Conservation (phyloP, 2,329 filamentous ascomycete species). For the Botrytis aclada region DNA sequence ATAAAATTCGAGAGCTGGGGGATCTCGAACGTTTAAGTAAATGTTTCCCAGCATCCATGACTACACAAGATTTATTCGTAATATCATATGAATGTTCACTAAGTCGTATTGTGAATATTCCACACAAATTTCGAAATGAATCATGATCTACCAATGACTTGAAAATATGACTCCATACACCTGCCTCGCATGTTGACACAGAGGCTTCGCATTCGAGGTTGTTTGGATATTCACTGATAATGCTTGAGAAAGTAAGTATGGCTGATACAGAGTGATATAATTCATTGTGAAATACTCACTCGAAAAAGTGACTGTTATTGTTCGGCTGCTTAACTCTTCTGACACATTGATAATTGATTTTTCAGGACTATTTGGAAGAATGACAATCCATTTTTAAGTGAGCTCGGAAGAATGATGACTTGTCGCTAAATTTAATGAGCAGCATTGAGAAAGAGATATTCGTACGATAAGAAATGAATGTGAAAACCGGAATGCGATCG, state of each 20-base stretch:
- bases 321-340: background rate
- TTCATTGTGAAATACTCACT: background rate
- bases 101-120: background rate
- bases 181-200: background rate
- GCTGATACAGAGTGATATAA: background rate
- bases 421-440: too few species aligned
- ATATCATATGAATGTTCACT: background rate
- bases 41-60: background rate
- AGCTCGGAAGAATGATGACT: too few species aligned
- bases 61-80: too few species aligned
- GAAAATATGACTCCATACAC: background rate
- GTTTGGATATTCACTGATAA: background rate
- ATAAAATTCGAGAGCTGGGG: background rate
- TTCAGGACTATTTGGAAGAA: conserved; percentile 55
- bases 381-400: too few species aligned
- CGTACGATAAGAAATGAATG: too few species aligned
- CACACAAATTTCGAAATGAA: background rate
- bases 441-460: background rate
- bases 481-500: too few species aligned
- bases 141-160: background rate
- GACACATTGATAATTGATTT: conserved; percentile 45
- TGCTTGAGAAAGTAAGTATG: background rate
- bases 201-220: background rate
- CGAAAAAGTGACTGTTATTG: background rate
- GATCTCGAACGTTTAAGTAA: background rate